Conservation (phyloP, 176 grass and related monocot species). For the Elymus sibiricus region DNA sequence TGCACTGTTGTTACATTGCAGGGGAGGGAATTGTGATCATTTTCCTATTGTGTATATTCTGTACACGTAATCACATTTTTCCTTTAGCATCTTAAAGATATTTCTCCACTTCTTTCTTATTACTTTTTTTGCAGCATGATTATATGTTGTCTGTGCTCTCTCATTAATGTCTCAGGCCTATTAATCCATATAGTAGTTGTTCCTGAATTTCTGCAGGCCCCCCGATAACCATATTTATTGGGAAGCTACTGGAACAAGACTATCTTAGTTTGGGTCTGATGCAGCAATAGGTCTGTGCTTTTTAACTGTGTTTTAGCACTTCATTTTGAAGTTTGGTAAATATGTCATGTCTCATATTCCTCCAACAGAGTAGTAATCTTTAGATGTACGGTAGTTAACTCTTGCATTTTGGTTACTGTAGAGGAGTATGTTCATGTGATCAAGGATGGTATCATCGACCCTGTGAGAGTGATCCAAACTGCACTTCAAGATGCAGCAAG, state of each 20-base stretch:
- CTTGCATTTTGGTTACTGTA: background rate
- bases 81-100: background rate
- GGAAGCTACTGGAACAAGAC: conserved; percentile 89
- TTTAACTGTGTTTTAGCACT: background rate
- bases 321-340: background rate
- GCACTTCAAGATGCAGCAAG: conserved; percentile 78
- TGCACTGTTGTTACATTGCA: no score
- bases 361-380: no score
- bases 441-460: conserved; percentile 82
- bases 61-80: conserved; percentile 46
- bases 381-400: no score
- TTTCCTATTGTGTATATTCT: no score
- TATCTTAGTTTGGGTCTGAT: conserved; percentile 76
- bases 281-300: conserved; percentile 73
- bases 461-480: conserved; percentile 74
- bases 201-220: conserved; percentile 50
- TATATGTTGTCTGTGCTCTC: conserved; percentile 15
- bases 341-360: no score
- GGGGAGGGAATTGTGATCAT: no score
- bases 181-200: background rate
- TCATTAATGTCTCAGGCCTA: background rate
- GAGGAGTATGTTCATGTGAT: conserved; percentile 90
- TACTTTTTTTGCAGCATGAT: background rate
- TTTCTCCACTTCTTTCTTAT: background rate
- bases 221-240: conserved; percentile 66